phyloP scores from a whole-genome alignment of 208 protist genomes.

The Vickermania ingenoplastis region DNA sequence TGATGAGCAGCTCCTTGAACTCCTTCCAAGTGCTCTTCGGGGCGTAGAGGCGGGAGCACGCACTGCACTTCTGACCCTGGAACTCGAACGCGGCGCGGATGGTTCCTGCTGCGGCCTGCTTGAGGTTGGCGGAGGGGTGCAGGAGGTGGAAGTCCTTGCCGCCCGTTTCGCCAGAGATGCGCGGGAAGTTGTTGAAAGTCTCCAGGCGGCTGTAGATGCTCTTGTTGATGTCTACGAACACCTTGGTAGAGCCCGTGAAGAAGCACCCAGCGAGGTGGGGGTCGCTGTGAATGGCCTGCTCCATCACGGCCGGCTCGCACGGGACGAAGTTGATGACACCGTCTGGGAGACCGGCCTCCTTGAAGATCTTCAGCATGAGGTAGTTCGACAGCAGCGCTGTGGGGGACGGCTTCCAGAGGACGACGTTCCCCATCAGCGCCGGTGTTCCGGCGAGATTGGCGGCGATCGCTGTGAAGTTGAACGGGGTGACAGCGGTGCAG shows the following conservation, averaged over 20 bases:
- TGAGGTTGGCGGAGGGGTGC: constrained; percentile 87
- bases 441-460: constrained; percentile 91
- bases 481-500: constrained; percentile 92
- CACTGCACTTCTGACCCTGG: constrained; percentile 97
- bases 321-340: constrained; percentile 96
- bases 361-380: constrained; percentile 88
- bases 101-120: constrained; percentile 70
- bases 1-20: constrained; percentile 78
- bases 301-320: constrained; percentile 67
- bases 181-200: constrained; percentile 89
- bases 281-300: constrained; percentile 58
- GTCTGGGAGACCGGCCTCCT: constrained; percentile 92
- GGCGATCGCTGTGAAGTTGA: constrained; percentile 98
- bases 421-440: constrained; percentile 95
- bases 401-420: constrained; percentile 95
- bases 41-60: constrained; percentile 87
- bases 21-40: constrained; percentile 86
- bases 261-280: constrained; percentile 87
- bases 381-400: constrained; percentile 91
- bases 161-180: constrained; percentile 95
- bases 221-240: constrained; percentile 91
- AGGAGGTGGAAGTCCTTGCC: constrained; percentile 97
- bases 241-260: constrained; percentile 95
- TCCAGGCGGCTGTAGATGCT: constrained; percentile 86
- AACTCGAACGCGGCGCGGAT: constrained; percentile 95